Conservation (phyloP, 495 filamentous ascomycete species). For the Podospora comata region DNA sequence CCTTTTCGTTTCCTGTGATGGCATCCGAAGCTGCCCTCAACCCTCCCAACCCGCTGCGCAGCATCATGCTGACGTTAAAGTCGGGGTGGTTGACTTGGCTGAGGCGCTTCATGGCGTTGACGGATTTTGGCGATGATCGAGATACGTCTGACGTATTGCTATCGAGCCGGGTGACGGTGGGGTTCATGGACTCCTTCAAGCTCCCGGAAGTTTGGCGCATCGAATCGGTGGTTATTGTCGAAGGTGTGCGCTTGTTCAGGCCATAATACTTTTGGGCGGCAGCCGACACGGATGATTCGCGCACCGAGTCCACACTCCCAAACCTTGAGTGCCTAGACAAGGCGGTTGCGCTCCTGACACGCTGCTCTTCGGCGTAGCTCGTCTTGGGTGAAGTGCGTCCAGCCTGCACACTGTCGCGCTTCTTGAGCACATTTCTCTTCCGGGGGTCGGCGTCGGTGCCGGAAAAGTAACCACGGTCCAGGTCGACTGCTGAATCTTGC, state of each 20-base stretch:
- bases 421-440: constrained; percentile 73
- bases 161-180: constrained; percentile 68
- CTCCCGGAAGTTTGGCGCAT: constrained; percentile 44
- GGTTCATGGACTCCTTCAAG: constrained; percentile 48
- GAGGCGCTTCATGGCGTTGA: constrained; percentile 47
- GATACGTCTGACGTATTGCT: constrained; percentile 55
- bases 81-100: constrained; percentile 50
- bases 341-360: constrained; percentile 56
- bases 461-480: constrained; percentile 93
- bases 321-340: constrained; percentile 73
- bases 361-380: constrained; percentile 70
- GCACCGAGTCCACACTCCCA: constrained; percentile 62
- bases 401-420: constrained; percentile 60
- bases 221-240: constrained; percentile 48
- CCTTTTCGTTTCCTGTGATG: constrained; percentile 59
- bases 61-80: constrained; percentile 46
- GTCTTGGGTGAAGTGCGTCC: constrained; percentile 51
- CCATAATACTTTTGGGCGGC: constrained; percentile 64
- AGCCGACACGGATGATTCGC: constrained; percentile 38
- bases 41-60: constrained; percentile 49
- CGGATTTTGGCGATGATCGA: constrained; percentile 39
- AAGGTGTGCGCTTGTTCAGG: constrained; percentile 48
- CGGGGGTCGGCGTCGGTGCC: constrained; percentile 78
- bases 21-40: constrained; percentile 81
- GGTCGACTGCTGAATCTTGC: constrained; percentile 51